Evolutionary conservation across 306 rosid genomes (phyloP), one percentile per base, ranked within the genome.

Genomic region (Quercus alba): DNA sequence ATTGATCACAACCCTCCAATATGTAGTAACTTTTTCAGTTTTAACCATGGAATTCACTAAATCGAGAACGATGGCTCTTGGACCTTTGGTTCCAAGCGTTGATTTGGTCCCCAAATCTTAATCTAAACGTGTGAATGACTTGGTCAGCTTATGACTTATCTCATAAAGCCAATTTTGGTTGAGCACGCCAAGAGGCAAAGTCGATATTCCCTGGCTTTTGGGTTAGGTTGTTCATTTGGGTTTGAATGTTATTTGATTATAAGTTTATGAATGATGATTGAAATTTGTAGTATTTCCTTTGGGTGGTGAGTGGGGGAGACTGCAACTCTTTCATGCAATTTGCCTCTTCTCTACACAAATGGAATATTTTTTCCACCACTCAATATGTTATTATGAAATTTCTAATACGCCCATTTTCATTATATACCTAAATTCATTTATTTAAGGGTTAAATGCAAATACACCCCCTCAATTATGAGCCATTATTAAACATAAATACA

Each of bases 81-180:
- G 66, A 26, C 28, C 31, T 21, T 38, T 38, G 46, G 46, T 38
- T 38, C 18, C 28, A 59, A 10, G 5, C 23, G 66, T 21, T 59
- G 66, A 59, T 59, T 59, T 23, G 33, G 66, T 59, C 18, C 15
- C 66, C 30, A 64, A 64, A 1, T 17, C 8, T 0, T 38, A 7
- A 38, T 38, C 54, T 1, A 5, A 26, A 17, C 21, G 66, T 10
- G 71, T 44, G 28, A 8, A 57, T 14, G 76, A 78, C 79, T 82
- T 15, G 76, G 86, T 82, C 80, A 78, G 62, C 76, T 57, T 44
- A 75, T 77, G 74, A 54, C 79, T 57, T 44, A 75, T 73, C 82
- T 75, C 31, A 13, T 20, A 11, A 14, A 18, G 19, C 58, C 28
- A 46, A 10, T 13, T 49, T 49, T 49, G 54, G 54, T 49, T 49